Evolutionary conservation across 169 alveolate species (phyloP).

Genomic region (Plasmodium yoelii): DNA sequence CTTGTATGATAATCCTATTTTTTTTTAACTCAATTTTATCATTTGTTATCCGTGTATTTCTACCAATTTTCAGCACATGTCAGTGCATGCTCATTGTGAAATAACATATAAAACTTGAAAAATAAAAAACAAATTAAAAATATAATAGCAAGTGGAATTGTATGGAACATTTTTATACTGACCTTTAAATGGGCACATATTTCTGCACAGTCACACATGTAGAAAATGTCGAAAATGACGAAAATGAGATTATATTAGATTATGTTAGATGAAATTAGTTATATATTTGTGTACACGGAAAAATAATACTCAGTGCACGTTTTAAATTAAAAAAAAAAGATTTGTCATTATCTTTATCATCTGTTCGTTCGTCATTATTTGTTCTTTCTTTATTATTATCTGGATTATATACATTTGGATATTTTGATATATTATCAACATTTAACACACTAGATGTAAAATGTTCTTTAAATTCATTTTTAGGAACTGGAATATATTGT

Average conservation of each 20-base stretch:
- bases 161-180: no score
- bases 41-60: not conserved
- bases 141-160: no score
- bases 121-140: no score
- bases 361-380: not conserved
- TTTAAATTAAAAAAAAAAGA: not conserved
- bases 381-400: not conserved
- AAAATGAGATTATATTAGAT: no score
- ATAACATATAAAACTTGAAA: no score
- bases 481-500: conserved; percentile 41
- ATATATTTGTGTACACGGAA: no score
- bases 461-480: conserved; percentile 28
- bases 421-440: not conserved
- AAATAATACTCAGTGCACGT: not conserved
- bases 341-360: not conserved
- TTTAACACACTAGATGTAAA: conserved; percentile 22
- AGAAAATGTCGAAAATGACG: no score
- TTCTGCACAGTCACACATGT: no score
- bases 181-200: no score
- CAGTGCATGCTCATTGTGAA: no score
- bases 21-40: not conserved
- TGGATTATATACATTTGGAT: conserved; percentile 11
- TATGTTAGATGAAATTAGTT: no score
- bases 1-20: not conserved
- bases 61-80: no score